These are phyloP conservation scores for Phytophthora capsici DNA, from an alignment of 352 stramenopile genomes.

Conservation along the genomic window DNA sequence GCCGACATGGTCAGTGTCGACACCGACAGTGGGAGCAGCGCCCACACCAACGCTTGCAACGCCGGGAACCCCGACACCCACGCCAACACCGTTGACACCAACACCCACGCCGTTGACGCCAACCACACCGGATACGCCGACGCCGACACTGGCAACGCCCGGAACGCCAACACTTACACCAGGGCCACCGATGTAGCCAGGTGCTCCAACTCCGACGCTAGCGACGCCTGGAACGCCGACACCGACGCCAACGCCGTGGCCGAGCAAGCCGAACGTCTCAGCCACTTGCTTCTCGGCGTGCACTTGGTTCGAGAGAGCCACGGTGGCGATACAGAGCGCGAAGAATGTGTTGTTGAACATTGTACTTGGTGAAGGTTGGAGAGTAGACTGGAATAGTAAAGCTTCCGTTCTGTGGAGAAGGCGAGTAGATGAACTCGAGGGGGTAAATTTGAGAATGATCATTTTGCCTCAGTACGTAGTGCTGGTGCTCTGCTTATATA, in stretches of 20 bases:
- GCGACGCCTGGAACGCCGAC: not conserved
- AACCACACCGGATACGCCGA: not conserved
- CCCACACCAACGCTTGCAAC: slow-evolving; percentile 1
- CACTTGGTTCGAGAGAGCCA: not conserved
- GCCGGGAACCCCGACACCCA: not conserved
- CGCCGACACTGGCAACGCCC: not conserved
- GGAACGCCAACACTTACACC: not conserved
- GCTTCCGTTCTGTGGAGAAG: not conserved
- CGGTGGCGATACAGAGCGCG: not conserved
- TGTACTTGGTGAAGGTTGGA: not conserved
- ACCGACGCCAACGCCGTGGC: not conserved
- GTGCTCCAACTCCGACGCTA: not conserved
- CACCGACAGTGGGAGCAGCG: not conserved
- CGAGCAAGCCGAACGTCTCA: slow-evolving; percentile 6
- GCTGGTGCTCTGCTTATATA: too few species aligned
- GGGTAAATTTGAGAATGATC: not conserved
- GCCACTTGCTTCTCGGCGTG: slow-evolving; percentile 1
- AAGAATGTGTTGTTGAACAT: slow-evolving; percentile 6
- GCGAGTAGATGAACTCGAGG: slow-evolving; percentile 1
- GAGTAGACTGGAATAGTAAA: not conserved
- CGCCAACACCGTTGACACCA: not conserved
- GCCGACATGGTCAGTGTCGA: not conserved
- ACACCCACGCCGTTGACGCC: slow-evolving; percentile 2
- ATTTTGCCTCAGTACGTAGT: too few species aligned
- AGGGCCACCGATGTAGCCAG: not conserved